Conservation (phyloP, 768 basidiomycete genomes). For the Suillus alpinus region DNA sequence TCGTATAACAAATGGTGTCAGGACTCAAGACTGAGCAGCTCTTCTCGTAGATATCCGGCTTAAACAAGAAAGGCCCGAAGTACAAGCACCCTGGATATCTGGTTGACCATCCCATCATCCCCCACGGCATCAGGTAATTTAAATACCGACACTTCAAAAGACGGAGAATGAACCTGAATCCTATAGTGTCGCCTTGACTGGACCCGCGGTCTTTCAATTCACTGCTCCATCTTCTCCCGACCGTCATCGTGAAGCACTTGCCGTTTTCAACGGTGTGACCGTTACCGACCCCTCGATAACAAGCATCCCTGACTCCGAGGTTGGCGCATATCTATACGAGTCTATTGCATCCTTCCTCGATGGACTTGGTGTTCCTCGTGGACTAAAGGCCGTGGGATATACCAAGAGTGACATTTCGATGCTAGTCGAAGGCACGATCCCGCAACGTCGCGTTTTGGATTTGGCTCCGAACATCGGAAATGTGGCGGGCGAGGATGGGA, state of each 20-base stretch:
- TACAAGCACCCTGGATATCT: slow-evolving; percentile 90
- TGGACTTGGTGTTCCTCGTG: slow-evolving; percentile 79
- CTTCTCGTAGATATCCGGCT: slow-evolving; percentile 69
- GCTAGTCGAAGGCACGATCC: slow-evolving; percentile 89
- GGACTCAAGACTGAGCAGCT: slow-evolving; percentile 1
- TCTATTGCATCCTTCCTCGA: slow-evolving; percentile 88
- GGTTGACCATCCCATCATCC: slow-evolving; percentile 86
- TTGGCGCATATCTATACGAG: slow-evolving; percentile 79
- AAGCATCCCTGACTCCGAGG: slow-evolving; percentile 72
- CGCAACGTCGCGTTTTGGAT: slow-evolving; percentile 89
- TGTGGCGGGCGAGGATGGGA: slow-evolving; percentile 78
- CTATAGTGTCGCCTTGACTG: slow-evolving; percentile 78
- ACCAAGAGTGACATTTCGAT: slow-evolving; percentile 58
- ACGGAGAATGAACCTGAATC: slow-evolving; percentile 7
- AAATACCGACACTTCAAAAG: background rate
- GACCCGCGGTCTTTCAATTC: slow-evolving; percentile 93
- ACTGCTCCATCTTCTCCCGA: slow-evolving; percentile 92
- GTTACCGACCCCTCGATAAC: slow-evolving; percentile 67
- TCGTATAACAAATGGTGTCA: slow-evolving; percentile 23
- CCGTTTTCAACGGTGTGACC: slow-evolving; percentile 72
- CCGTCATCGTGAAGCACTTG: slow-evolving; percentile 85
- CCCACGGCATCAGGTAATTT: slow-evolving; percentile 78
- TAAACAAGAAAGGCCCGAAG: slow-evolving; percentile 93
- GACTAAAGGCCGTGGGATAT: slow-evolving; percentile 81
- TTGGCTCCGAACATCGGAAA: slow-evolving; percentile 89